Evolutionary conservation across 2,329 filamentous ascomycete genomes (phyloP).

Genomic region (Cordyceps tenuipes): DNA sequence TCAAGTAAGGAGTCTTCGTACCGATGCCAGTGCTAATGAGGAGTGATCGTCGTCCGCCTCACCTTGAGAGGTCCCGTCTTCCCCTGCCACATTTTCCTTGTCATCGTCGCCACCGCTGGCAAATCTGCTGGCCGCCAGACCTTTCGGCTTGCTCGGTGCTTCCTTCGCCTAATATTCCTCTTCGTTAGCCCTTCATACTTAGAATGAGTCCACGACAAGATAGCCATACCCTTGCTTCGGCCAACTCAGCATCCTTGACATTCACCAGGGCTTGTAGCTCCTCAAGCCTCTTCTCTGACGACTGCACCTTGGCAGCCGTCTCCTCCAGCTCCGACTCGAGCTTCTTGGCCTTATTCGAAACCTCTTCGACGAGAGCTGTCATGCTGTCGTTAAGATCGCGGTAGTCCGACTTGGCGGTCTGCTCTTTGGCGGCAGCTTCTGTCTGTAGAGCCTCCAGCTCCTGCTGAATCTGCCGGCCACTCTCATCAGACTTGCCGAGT

Average conservation of each 20-base stretch:
- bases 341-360: constrained; percentile 44
- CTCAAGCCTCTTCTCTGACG: constrained; percentile 39
- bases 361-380: constrained; percentile 52
- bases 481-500: constrained; percentile 27
- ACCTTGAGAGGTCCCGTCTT: constrained; percentile 42
- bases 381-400: constrained; percentile 56
- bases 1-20: constrained; percentile 46
- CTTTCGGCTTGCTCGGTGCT: constrained; percentile 36
- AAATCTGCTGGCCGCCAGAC: constrained; percentile 47
- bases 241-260: constrained; percentile 56
- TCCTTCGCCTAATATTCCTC: constrained; percentile 33
- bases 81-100: constrained; percentile 22
- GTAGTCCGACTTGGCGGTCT: constrained; percentile 52
- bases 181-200: neutral
- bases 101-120: constrained; percentile 33
- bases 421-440: constrained; percentile 41
- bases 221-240: constrained; percentile 46
- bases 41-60: constrained; percentile 54
- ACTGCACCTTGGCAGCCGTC: constrained; percentile 34
- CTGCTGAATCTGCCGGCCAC: constrained; percentile 41
- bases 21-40: constrained; percentile 58
- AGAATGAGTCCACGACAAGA: no score
- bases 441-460: constrained; percentile 45
- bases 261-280: constrained; percentile 48
- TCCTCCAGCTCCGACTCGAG: constrained; percentile 42